Percentiles rank a stretch among this genome's conserved stretches.
phyloP scores from a whole-genome alignment of 805 yeast species.

The Wickerhamomyces kurtzmanii region DNA sequence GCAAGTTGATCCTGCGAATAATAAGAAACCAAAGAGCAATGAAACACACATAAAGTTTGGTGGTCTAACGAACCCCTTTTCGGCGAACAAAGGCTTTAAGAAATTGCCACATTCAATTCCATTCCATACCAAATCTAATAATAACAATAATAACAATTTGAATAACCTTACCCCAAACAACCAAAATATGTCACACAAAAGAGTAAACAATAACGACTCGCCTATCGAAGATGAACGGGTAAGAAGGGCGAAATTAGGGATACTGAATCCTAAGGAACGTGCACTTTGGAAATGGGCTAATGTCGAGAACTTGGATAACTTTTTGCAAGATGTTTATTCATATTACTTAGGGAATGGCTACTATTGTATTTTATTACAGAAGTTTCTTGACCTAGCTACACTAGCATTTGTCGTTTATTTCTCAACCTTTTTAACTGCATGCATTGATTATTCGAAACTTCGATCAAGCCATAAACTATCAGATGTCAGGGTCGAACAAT shows the following conservation, averaged over 20 bases:
- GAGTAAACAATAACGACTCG: not conserved
- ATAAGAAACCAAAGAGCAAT: too few relatives aligned
- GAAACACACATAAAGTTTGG: too few relatives aligned
- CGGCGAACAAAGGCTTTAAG: too few relatives aligned
- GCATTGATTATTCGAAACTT: conserved; percentile 58
- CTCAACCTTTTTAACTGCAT: conserved; percentile 70
- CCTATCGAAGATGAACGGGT: conserved; percentile 11
- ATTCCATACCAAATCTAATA: too few relatives aligned
- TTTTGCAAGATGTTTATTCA: conserved; percentile 71
- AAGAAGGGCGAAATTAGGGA: conserved; percentile 23
- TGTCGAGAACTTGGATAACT: conserved; percentile 82
- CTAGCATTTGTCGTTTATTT: conserved; percentile 72
- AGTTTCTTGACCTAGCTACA: conserved; percentile 59
- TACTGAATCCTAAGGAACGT: conserved; percentile 55
- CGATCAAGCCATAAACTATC: conserved; percentile 19
- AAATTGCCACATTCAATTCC: too few relatives aligned
- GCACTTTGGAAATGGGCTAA: conserved; percentile 97
- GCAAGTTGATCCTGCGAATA: too few relatives aligned
- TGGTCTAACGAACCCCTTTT: too few relatives aligned
- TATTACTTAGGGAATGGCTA: conserved; percentile 85
- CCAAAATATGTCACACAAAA: conserved; percentile 1
- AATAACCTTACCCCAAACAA: too few relatives aligned
- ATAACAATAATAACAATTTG: too few relatives aligned
- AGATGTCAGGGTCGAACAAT: conserved; percentile 26
- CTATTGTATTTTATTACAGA: conserved; percentile 61